Conservation (phyloP, 1,139 yeast genomes). For the Sugiyamaella castrensis region DNA sequence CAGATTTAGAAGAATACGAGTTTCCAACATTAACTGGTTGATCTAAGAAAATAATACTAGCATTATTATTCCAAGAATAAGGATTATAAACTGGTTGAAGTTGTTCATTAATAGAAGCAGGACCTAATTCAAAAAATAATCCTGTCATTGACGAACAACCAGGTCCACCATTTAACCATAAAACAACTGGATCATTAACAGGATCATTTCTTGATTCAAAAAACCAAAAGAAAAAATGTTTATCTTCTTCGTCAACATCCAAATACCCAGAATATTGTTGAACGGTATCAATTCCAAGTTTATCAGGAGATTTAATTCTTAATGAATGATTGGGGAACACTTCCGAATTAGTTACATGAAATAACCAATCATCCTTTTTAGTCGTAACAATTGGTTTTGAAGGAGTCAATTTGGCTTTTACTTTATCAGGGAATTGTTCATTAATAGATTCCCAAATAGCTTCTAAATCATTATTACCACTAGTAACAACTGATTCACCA, state of each 20-base stretch:
- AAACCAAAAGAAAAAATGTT: conserved; percentile 82
- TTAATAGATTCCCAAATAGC: conserved; percentile 18
- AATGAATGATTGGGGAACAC: conserved; percentile 26
- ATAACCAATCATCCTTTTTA: conserved; percentile 17
- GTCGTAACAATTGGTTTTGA: conserved; percentile 13
- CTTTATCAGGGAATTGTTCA: conserved; percentile 14
- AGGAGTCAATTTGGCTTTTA: conserved; percentile 11
- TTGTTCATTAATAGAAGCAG: conserved; percentile 65
- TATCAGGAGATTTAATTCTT: conserved; percentile 42
- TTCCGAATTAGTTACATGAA: conserved; percentile 15
- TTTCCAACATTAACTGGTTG: conserved; percentile 95
- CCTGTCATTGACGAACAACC: conserved; percentile 92
- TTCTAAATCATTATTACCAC: conserved; percentile 1
- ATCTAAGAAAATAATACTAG: conserved; percentile 86
- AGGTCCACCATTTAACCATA: conserved; percentile 92
- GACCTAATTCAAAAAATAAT: conserved; percentile 87
- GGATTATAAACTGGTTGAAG: conserved; percentile 74
- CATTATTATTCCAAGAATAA: conserved; percentile 83
- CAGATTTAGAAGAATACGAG: conserved; percentile 61
- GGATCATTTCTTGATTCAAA: conserved; percentile 93
- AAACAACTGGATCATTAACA: conserved; percentile 71
- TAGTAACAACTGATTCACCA: conserved; percentile 10
- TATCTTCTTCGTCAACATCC: conserved; percentile 76
- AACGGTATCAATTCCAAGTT: conserved; percentile 65
- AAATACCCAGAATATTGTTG: conserved; percentile 86